Base-by-base conservation (phyloP, 768 basidiomycete species). In the Boletus coccyginus region DNA sequence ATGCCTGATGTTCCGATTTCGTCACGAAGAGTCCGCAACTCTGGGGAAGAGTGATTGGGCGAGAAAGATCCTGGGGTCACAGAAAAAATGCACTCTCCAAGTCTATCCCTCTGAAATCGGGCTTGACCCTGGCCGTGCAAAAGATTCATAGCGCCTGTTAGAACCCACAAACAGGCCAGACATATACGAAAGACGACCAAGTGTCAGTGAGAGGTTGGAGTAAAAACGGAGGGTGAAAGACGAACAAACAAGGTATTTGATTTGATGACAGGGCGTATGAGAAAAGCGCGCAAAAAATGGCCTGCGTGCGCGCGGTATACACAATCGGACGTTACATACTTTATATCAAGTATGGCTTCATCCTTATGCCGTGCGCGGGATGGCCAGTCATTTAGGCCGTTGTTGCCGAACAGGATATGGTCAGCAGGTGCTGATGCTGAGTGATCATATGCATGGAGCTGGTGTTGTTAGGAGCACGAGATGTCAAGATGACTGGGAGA, bases 321-420 rank as follows among this genome's bases (percentile, higher is more conserved):
- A 48, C 48, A 8, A 29, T 32, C 16, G 7, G 39, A 24, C 9
- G 2, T 46, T 36, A 40, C 43, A 47, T 56, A 41, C 8, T 49
- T 45, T 57, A 60, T 66, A 60, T 42, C 7, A 29, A 24, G 40
- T 7, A 44, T 52, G 52, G 60, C 49, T 52, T 58, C 53, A 67
- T 52, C 46, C 33, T 60, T 58, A 57, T 48, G 39, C 63, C 57
- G 51, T 35, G 45, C 51, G n/a, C 39, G 33, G 43, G 32, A 45
- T 17, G n/a, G 29, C 1, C 1, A 29, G 13, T 32, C 13, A 6
- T 7, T 41, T 52, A 50, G 46, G n/a, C 16, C 41, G 9, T 32
- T 33, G 17, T 38, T 24, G 27, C 49, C 56, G 49, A 54, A 27
- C n/a, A 14, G 12, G 52, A 31, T 50, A 39, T 3, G 3, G 56